Conservation (phyloP, 345 rosid species). For the Salix exigua region DNA sequence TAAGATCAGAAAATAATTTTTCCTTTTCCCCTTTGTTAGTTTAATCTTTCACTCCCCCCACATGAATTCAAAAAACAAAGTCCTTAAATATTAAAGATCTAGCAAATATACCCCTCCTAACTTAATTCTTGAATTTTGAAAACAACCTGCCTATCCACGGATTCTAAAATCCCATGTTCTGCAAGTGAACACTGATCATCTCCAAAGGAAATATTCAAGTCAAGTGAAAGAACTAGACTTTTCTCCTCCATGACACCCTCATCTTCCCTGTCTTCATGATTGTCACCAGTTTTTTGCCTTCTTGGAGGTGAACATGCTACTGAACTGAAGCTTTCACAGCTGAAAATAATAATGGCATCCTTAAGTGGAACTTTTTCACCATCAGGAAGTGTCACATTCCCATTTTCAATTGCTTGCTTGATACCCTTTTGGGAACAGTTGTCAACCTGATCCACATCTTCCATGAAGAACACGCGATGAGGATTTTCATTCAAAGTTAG, state of each 20-base stretch:
- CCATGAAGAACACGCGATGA: constrained; percentile 58
- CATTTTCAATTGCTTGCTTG: constrained; percentile 42
- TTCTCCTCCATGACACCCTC: constrained; percentile 11
- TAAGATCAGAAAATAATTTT: constrained; percentile 8
- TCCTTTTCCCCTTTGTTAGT: constrained; percentile 23
- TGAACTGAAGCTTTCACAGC: constrained; percentile 33
- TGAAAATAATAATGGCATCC: constrained; percentile 62
- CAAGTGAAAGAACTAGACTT: constrained; percentile 29
- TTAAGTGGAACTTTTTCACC: constrained; percentile 48
- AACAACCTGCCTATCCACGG: constrained; percentile 40
- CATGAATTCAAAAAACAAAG: constrained; percentile 8
- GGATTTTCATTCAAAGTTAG: constrained; percentile 70
- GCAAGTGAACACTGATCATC: constrained; percentile 18
- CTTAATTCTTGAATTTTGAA: constrained; percentile 38
- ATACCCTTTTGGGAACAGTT: constrained; percentile 28
- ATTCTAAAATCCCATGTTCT: constrained; percentile 32
- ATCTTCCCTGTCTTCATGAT: constrained; percentile 16
- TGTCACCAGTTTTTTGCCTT: constrained; percentile 16
- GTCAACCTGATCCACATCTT: constrained; percentile 45
- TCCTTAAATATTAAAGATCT: constrained; percentile 1
- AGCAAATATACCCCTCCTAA: neutral
- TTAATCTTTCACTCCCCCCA: constrained; percentile 19
- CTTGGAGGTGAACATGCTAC: constrained; percentile 27
- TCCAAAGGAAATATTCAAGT: constrained; percentile 53
- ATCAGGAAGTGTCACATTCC: constrained; percentile 33